Evolutionary conservation across 768 basidiomycete genomes (phyloP).

Genomic region (Auriscalpium orientale): DNA sequence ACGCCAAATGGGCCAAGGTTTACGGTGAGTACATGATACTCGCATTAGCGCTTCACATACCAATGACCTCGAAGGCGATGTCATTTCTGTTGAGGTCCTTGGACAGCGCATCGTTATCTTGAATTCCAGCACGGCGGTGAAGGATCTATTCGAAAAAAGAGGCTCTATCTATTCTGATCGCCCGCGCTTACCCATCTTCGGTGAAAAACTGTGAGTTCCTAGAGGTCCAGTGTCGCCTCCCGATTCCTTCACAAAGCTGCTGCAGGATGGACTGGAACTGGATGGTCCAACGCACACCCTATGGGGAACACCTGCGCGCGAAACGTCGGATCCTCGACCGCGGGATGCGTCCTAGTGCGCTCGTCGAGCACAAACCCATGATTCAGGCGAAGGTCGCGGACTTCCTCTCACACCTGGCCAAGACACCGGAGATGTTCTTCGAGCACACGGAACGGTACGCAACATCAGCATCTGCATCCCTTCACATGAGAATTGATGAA

Average conservation of each 20-base stretch:
- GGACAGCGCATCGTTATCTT: too few species aligned
- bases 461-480: background rate
- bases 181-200: too few species aligned
- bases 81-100: too few species aligned
- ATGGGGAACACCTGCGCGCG: background rate
- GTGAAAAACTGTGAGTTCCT: too few species aligned
- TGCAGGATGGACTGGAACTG: slow-evolving; percentile 1
- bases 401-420: background rate
- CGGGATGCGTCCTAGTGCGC: background rate
- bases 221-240: too few species aligned
- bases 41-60: too few species aligned
- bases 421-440: background rate
- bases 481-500: background rate
- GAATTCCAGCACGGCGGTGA: too few species aligned
- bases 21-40: too few species aligned
- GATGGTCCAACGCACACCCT: background rate
- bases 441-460: slow-evolving; percentile 1
- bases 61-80: too few species aligned
- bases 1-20: too few species aligned
- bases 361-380: background rate
- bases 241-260: background rate
- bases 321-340: background rate
- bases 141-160: too few species aligned
- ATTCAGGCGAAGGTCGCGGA: background rate
- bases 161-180: too few species aligned